Conservation (phyloP, 345 rosid species). For the Bruguiera gymnorhiza region DNA sequence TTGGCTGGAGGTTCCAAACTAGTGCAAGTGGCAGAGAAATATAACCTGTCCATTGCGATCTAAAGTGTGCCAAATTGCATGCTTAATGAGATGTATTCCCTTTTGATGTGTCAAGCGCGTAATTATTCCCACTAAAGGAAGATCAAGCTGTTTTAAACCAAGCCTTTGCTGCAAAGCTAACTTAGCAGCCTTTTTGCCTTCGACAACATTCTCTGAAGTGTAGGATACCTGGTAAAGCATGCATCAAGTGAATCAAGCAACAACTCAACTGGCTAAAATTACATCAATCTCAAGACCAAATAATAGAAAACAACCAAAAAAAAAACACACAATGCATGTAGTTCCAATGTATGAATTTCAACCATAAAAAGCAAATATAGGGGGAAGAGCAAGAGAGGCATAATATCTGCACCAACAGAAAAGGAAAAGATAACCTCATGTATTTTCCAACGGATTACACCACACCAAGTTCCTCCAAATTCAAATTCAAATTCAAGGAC, state of each 20-base stretch:
- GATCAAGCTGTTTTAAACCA: conserved; percentile 53
- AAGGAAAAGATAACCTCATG: not conserved
- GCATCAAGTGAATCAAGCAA: conserved; percentile 10
- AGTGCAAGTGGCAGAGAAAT: conserved; percentile 5
- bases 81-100: conserved; percentile 92
- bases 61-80: conserved; percentile 75
- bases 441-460: not conserved
- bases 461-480: not conserved
- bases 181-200: conserved; percentile 91
- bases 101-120: conserved; percentile 93
- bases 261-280: conserved; percentile 9
- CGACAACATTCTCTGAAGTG: conserved; percentile 70
- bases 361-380: not conserved
- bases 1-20: not conserved
- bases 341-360: not conserved
- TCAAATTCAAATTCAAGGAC: not conserved
- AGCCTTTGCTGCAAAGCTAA: conserved; percentile 75
- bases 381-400: not conserved
- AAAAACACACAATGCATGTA: not conserved
- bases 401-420: not conserved
- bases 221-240: conserved; percentile 54
- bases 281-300: not conserved
- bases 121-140: conserved; percentile 77
- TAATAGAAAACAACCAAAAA: not conserved
- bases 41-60: conserved; percentile 87